A percentile compares a stretch with the other conserved stretches of the same genome.
These are phyloP conservation scores for Endotrypanum monterogeii DNA, from an alignment of 208 protist genomes.

Conservation along the genomic window DNA sequence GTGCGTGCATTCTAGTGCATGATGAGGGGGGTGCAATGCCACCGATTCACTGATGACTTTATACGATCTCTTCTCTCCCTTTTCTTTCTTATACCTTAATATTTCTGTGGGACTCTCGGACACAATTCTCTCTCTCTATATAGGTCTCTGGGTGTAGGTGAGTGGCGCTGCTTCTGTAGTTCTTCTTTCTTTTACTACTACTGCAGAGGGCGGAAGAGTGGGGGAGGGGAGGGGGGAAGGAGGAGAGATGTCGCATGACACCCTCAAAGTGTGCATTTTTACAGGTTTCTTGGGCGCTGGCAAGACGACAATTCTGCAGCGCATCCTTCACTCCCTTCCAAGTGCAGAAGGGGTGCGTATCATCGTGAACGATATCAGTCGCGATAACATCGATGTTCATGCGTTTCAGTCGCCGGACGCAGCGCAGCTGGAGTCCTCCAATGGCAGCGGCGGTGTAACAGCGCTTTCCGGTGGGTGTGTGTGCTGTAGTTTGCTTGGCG, in stretches of 20 bases:
- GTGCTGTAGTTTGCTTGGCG: constrained; percentile 49
- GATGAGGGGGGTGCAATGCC: neutral
- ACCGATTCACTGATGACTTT: neutral
- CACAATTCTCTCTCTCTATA: too few species aligned
- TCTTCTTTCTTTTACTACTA: neutral
- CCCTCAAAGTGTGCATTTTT: neutral
- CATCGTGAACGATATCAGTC: constrained; percentile 7
- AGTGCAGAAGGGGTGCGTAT: constrained; percentile 4
- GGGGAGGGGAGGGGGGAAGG: too few species aligned
- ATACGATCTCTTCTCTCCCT: neutral
- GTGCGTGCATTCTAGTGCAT: neutral
- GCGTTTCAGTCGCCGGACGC: neutral
- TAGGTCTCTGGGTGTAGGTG: neutral
- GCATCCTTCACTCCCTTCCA: constrained; percentile 1
- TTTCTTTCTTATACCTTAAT: neutral
- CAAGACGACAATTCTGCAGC: constrained; percentile 3
- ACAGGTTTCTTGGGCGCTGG: constrained; percentile 1
- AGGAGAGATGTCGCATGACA: neutral
- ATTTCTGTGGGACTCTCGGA: neutral
- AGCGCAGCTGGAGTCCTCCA: neutral
- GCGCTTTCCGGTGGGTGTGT: constrained; percentile 49
- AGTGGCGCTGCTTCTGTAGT: neutral
- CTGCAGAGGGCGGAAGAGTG: neutral
- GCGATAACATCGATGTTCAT: constrained; percentile 9
- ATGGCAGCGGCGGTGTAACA: neutral